A percentile compares a stretch with the other conserved stretches of the same genome.
Conservation (phyloP, 176 grass and related monocot genomes). For the Rhynchospora breviuscula region DNA sequence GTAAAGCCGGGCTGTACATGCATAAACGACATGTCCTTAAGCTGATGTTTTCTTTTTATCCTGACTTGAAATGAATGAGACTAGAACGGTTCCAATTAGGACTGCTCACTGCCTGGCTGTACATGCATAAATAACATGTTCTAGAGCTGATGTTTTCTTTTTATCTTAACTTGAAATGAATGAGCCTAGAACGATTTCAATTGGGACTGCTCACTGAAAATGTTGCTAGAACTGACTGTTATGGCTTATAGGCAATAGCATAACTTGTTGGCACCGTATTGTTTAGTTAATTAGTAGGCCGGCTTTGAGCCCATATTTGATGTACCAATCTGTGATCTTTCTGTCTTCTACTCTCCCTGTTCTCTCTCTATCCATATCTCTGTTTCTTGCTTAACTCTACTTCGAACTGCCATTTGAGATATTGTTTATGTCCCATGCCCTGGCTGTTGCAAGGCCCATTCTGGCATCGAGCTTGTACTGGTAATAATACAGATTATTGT, state of each 20-base stretch:
- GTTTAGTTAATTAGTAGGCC: not conserved
- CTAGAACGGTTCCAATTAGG: not conserved
- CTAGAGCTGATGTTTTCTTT: conserved; percentile 21
- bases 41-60: conserved; percentile 35
- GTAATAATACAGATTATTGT: not conserved
- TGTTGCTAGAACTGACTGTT: not conserved
- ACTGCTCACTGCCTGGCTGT: not conserved
- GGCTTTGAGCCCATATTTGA: not conserved
- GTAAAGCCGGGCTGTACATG: not conserved
- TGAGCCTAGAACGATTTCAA: not conserved
- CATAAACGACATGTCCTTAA: not conserved
- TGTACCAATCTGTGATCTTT: not conserved
- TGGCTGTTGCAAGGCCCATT: not conserved
- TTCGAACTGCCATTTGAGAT: not conserved
- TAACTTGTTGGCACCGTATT: not conserved
- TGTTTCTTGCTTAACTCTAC: not conserved
- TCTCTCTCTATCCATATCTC: not conserved
- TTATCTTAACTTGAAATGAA: conserved; percentile 23
- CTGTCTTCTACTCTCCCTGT: not conserved
- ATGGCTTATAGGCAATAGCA: not conserved
- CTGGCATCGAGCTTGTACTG: not conserved
- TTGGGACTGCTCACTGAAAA: not conserved
- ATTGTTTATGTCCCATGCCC: not conserved
- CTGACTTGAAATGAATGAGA: not conserved
- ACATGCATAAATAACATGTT: not conserved